Percentiles rank a stretch among this genome's conserved stretches.
Conservation (phyloP, 2,329 filamentous ascomycete genomes). For the Annulohypoxylon truncatum region DNA sequence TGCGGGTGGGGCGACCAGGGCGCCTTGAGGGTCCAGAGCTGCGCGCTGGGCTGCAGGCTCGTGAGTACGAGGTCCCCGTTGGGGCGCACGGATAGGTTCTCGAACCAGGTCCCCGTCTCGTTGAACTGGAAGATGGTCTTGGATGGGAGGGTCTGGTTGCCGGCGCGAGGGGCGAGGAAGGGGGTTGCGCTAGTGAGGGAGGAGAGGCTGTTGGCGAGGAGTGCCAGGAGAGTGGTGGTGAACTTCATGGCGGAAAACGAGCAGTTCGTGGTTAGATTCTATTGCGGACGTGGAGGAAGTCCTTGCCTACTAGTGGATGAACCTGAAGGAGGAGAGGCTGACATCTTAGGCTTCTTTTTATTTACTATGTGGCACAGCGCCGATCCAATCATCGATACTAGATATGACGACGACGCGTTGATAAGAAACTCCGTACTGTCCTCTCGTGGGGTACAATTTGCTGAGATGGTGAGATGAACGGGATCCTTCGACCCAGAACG, state of each 20-base stretch:
- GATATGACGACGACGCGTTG: constrained; percentile 1
- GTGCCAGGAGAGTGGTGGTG: constrained; percentile 5
- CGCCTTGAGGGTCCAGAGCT: constrained; percentile 47
- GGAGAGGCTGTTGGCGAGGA: constrained; percentile 16
- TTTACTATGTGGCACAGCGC: not conserved
- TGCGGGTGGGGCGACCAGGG: constrained; percentile 41
- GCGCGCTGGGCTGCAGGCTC: constrained; percentile 44
- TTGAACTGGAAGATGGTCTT: constrained; percentile 42
- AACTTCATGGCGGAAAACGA: constrained; percentile 12
- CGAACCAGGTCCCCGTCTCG: constrained; percentile 43
- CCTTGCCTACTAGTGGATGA: not conserved
- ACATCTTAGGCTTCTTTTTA: constrained; percentile 3
- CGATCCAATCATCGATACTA: not conserved
- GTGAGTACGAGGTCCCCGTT: constrained; percentile 51
- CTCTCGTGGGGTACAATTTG: not conserved
- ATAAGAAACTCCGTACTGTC: constrained; percentile 19
- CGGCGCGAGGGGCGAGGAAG: not conserved
- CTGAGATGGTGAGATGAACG: not conserved
- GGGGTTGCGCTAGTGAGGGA: constrained; percentile 9
- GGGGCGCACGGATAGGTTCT: constrained; percentile 51
- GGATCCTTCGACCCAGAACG: not conserved
- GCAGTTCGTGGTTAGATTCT: not conserved
- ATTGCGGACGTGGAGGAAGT: not conserved
- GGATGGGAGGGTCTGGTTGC: constrained; percentile 21
- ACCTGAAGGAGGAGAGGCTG: not conserved